phyloP scores from a whole-genome alignment of 169 alveolate genomes.

The Cryptosporidium sp. region DNA sequence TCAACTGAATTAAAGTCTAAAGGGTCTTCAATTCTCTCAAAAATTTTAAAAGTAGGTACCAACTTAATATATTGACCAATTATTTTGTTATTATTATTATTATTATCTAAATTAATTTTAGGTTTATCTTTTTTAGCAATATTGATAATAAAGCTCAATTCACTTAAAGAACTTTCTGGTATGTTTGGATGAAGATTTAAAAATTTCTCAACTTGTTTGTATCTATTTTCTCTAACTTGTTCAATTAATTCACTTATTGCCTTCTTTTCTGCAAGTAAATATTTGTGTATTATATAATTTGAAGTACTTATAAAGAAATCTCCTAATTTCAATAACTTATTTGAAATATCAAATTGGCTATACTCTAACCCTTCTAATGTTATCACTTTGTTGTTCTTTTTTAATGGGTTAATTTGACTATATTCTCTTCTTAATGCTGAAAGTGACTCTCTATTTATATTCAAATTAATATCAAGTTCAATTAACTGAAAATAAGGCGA shows the following conservation, averaged over 20 bases:
- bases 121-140: constrained; percentile 23
- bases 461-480: constrained; percentile 36
- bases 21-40: neutral
- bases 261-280: constrained; percentile 37
- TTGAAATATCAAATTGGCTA: constrained; percentile 40
- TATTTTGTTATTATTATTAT: neutral
- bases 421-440: constrained; percentile 70
- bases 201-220: constrained; percentile 15
- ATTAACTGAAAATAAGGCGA: neutral
- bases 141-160: constrained; percentile 25
- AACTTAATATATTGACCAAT: neutral
- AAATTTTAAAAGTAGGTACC: constrained; percentile 13
- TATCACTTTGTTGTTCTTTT: neutral
- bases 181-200: constrained; percentile 35
- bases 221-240: constrained; percentile 25
- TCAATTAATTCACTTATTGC: constrained; percentile 20
- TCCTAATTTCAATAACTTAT: constrained; percentile 51
- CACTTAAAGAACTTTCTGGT: constrained; percentile 17
- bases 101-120: neutral
- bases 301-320: constrained; percentile 54
- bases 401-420: neutral
- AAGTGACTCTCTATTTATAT: constrained; percentile 56
- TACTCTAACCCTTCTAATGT: constrained; percentile 14
- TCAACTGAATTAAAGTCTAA: constrained; percentile 32
- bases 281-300: constrained; percentile 39